phyloP scores from a whole-genome alignment of 2,329 filamentous ascomycete species.

The Aplosporella prunicola region DNA sequence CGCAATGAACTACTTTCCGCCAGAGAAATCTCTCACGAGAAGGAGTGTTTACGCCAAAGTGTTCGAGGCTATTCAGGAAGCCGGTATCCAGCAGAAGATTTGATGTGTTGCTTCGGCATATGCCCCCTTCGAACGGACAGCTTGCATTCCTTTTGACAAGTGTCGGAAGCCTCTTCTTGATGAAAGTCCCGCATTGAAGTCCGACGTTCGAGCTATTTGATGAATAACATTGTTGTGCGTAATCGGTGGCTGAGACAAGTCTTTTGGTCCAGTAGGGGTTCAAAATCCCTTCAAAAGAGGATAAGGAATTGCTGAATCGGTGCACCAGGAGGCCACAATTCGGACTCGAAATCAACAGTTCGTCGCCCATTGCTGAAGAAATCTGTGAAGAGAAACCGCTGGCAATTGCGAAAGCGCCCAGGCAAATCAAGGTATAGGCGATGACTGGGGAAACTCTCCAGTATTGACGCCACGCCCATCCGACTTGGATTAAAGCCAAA shows the following conservation, averaged over 20 bases:
- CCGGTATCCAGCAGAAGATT: neutral
- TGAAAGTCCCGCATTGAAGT: too few relatives aligned
- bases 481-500: slow-evolving; percentile 1
- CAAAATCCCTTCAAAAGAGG: too few relatives aligned
- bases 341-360: slow-evolving; percentile 6
- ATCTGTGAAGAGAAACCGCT: slow-evolving; percentile 27
- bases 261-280: too few relatives aligned
- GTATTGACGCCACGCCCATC: slow-evolving; percentile 13
- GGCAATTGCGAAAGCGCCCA: slow-evolving; percentile 17
- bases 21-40: neutral
- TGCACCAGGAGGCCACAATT: too few relatives aligned
- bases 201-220: too few relatives aligned
- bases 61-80: neutral
- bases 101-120: neutral
- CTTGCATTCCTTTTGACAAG: neutral
- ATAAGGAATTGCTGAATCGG: too few relatives aligned
- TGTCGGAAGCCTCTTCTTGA: too few relatives aligned
- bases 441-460: slow-evolving; percentile 15
- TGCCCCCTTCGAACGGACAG: neutral
- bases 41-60: neutral
- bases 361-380: slow-evolving; percentile 15
- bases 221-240: too few relatives aligned
- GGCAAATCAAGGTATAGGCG: slow-evolving; percentile 16
- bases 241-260: too few relatives aligned
- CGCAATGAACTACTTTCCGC: neutral